Evolutionary conservation across 1,139 yeast genomes (phyloP).

Genomic region (Sugiyamaella castrensis): DNA sequence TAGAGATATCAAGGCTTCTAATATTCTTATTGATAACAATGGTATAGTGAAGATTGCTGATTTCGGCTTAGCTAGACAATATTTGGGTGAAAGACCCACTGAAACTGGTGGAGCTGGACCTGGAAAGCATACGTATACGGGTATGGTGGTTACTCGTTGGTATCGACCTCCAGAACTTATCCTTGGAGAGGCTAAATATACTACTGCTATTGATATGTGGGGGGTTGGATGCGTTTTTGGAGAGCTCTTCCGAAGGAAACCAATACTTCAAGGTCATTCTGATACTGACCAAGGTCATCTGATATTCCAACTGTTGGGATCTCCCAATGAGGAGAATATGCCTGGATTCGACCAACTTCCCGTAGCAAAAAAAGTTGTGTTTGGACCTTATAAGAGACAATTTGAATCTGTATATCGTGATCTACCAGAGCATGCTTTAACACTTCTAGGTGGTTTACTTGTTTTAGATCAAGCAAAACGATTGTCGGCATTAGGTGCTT

Average conservation of each 20-base stretch:
- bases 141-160: slow-evolving; percentile 94
- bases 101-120: slow-evolving; percentile 56
- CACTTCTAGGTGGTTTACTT: slow-evolving; percentile 34
- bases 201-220: slow-evolving; percentile 96
- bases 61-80: slow-evolving; percentile 85
- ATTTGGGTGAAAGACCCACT: slow-evolving; percentile 68
- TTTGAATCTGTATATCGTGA: slow-evolving; percentile 50
- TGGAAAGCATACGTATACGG: slow-evolving; percentile 68
- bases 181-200: slow-evolving; percentile 78
- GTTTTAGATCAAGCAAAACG: slow-evolving; percentile 64
- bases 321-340: slow-evolving; percentile 67
- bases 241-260: slow-evolving; percentile 76
- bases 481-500: slow-evolving; percentile 74
- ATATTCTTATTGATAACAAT: slow-evolving; percentile 69
- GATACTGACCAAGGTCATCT: slow-evolving; percentile 89
- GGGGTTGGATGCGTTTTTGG: slow-evolving; percentile 97
- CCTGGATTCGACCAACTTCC: slow-evolving; percentile 65
- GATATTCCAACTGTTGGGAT: slow-evolving; percentile 77
- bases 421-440: slow-evolving; percentile 34
- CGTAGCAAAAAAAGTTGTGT: slow-evolving; percentile 44
- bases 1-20: slow-evolving; percentile 93
- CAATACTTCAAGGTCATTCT: slow-evolving; percentile 79
- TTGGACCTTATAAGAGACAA: slow-evolving; percentile 49
- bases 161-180: slow-evolving; percentile 93
- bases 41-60: slow-evolving; percentile 89